Evolutionary conservation across 2,329 filamentous ascomycete species (phyloP), one percentile per base, ranked within the genome.

Genomic region (Tolypocladium guangdongense): DNA sequence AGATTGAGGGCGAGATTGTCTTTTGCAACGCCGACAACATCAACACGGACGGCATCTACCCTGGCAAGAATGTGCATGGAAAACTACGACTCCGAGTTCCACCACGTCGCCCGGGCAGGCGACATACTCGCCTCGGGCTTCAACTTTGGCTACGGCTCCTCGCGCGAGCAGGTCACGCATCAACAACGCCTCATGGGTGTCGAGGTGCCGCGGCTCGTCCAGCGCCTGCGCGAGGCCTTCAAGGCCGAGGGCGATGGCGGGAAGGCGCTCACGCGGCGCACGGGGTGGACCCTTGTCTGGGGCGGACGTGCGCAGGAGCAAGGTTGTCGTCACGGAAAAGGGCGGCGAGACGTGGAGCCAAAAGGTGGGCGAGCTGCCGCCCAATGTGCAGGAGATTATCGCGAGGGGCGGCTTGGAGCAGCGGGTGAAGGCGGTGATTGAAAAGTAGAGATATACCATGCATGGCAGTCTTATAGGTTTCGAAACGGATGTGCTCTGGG

Each of bases 11-110:
- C 24, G 89, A 96, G 68, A 95, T 97, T 55, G 77, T 95, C 48
- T 96, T 93, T 70, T 88, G 82, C 65, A 88, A 96, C 62, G 82
- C 81, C 1, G 74, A 79, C 59, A 95, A 95, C 71, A 82, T 96
- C 66, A 88, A 93, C 71, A 97, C 92, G 0, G 92, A 97, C 64
- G 85, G 81, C 52, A 96, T 97, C 67, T 97, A 97, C 68, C 87
- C 90, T 0, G 90, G 88, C 5, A 90, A 91, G 66, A n/a, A n/a
- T 91, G 0, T 91, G 87, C 69, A 96, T 97, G 90, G 80, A 87
- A 66, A 97, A 97, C 76, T 97, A 96, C 71, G 92, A 97, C 66
- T 71, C 78, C 0, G 66, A 74, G 0, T 96, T 96, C 66, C 68
- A 76, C 11, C 68, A 71, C 1, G 74, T 84, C 37, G 84, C 87